A percentile compares a stretch with the other conserved stretches of the same genome.
These are phyloP conservation scores for Clarireedia monteithiana DNA, from an alignment of 2,329 filamentous ascomycete species.

Conservation along the genomic window DNA sequence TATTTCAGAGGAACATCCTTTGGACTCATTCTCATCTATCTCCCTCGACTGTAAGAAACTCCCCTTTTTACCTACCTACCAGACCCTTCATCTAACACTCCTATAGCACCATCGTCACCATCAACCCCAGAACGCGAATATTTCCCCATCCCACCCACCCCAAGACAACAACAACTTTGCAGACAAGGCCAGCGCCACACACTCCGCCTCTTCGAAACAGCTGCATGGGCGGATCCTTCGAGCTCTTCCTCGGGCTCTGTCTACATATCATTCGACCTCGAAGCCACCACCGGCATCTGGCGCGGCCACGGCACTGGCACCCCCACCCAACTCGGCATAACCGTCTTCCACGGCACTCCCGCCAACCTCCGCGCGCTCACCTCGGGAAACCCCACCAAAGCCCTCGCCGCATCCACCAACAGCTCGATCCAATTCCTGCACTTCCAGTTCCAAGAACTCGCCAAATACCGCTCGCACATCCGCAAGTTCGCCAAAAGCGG, in stretches of 20 bases:
- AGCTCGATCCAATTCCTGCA: not conserved
- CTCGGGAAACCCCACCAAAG: not conserved
- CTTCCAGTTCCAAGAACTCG: not conserved
- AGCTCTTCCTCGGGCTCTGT: not conserved
- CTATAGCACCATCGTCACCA: too few relatives aligned
- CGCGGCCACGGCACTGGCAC: not conserved
- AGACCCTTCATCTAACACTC: too few relatives aligned
- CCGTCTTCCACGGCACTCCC: not conserved
- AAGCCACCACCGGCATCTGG: not conserved
- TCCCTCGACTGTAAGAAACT: too few relatives aligned
- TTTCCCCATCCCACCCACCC: too few relatives aligned
- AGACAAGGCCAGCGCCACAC: too few relatives aligned
- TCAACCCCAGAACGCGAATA: too few relatives aligned
- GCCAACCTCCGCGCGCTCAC: not conserved
- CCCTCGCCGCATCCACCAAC: not conserved
- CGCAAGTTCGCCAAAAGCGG: not conserved
- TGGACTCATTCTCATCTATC: too few relatives aligned
- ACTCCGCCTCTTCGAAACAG: too few relatives aligned
- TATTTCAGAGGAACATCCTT: too few relatives aligned
- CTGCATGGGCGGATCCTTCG: too few relatives aligned
- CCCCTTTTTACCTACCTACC: too few relatives aligned
- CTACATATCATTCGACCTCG: not conserved
- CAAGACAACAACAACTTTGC: too few relatives aligned
- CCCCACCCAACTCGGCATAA: not conserved
- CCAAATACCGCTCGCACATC: not conserved